A percentile compares a stretch with the other conserved stretches of the same genome.
These are phyloP conservation scores for Naegleria lovaniensis DNA, from an alignment of 208 protist genomes.

Conservation along the genomic window DNA sequence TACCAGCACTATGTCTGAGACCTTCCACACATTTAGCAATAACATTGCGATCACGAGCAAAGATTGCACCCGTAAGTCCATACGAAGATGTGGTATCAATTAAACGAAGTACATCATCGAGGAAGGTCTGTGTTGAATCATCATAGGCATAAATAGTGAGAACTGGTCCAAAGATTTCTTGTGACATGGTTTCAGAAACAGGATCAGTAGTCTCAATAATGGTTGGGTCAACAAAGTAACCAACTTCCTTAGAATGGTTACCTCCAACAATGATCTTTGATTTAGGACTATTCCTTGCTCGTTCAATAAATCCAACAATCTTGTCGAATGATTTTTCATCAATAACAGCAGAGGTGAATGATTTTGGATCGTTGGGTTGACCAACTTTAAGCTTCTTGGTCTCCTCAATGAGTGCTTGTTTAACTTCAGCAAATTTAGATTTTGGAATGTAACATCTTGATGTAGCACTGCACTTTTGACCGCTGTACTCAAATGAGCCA, in stretches of 20 bases:
- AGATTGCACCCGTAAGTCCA: slow-evolving; percentile 84
- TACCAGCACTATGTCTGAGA: slow-evolving; percentile 78
- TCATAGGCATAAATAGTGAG: slow-evolving; percentile 89
- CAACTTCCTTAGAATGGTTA: slow-evolving; percentile 57
- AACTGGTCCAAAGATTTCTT: slow-evolving; percentile 96
- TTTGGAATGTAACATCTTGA: slow-evolving; percentile 84
- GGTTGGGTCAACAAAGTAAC: slow-evolving; percentile 91
- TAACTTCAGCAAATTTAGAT: slow-evolving; percentile 71
- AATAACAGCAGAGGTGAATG: slow-evolving; percentile 91
- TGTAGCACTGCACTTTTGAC: slow-evolving; percentile 92
- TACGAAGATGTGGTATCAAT: slow-evolving; percentile 79
- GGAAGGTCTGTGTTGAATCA: slow-evolving; percentile 69
- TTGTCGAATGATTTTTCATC: slow-evolving; percentile 82
- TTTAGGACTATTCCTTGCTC: slow-evolving; percentile 67
- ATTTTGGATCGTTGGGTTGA: slow-evolving; percentile 65
- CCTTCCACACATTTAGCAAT: slow-evolving; percentile 54
- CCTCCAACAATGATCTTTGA: slow-evolving; percentile 69
- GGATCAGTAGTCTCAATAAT: slow-evolving; percentile 82
- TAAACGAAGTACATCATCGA: slow-evolving; percentile 67
- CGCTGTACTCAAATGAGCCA: slow-evolving; percentile 90
- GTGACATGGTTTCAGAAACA: slow-evolving; percentile 69
- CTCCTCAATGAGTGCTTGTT: slow-evolving; percentile 65
- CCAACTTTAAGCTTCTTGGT: slow-evolving; percentile 78
- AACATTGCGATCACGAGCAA: slow-evolving; percentile 65
- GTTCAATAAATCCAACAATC: slow-evolving; percentile 84